Conservation (phyloP, 2,329 filamentous ascomycete species). For the Fusarium nelsonii region DNA sequence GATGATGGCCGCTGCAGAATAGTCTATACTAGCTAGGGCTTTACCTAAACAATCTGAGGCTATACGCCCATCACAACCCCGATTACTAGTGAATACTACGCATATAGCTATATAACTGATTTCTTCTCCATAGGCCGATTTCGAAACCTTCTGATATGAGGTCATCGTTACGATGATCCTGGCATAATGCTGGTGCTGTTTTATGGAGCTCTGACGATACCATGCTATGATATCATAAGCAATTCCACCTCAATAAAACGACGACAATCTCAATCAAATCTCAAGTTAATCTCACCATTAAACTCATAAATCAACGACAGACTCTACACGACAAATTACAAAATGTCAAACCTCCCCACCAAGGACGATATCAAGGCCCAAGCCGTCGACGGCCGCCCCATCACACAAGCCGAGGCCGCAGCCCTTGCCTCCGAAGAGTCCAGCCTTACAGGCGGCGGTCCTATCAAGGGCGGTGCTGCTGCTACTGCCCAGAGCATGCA, state of each 20-base stretch:
- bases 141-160: neutral
- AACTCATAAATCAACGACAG: no score
- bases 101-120: neutral
- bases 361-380: constrained; percentile 29
- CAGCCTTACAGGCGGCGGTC: constrained; percentile 25
- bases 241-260: neutral
- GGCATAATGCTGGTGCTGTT: neutral
- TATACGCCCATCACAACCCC: no score
- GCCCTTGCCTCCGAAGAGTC: constrained; percentile 28
- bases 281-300: no score
- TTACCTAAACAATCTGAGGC: neutral
- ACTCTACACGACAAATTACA: neutral
- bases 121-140: neutral
- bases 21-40: neutral
- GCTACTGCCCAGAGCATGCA: constrained; percentile 31
- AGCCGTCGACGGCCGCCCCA: constrained; percentile 29
- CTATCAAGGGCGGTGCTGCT: constrained; percentile 30
- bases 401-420: constrained; percentile 27
- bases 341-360: constrained; percentile 18
- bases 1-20: no score
- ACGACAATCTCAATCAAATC: no score
- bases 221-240: constrained; percentile 14
- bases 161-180: constrained; percentile 5
- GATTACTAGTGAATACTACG: fast-evolving
- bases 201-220: constrained; percentile 22